A percentile compares a stretch with the other conserved stretches of the same genome.
These are phyloP conservation scores for Wickerhamomyces sp. DNA, from an alignment of 1,139 yeast genomes.

Conservation along the genomic window DNA sequence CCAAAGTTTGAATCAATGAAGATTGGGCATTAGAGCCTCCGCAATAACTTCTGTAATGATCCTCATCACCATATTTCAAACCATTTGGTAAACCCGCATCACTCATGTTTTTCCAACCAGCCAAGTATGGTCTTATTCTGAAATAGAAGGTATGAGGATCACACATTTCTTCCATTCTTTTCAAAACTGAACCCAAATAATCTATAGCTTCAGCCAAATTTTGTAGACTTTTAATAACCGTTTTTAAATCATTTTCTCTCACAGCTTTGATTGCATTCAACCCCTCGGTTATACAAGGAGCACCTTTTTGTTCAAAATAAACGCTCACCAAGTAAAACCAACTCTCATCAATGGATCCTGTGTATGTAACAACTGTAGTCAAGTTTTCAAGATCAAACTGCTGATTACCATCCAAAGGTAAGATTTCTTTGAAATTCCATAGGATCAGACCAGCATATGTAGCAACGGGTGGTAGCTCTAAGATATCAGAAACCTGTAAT, in stretches of 20 bases:
- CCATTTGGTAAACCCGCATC: slow-evolving; percentile 82
- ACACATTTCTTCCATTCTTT: slow-evolving; percentile 90
- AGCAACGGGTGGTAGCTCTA: slow-evolving; percentile 80
- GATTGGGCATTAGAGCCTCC: slow-evolving; percentile 97
- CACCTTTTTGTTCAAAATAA: slow-evolving; percentile 79
- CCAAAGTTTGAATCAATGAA: slow-evolving; percentile 82
- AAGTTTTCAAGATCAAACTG: slow-evolving; percentile 56
- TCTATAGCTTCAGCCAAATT: slow-evolving; percentile 73
- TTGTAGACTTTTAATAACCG: slow-evolving; percentile 48
- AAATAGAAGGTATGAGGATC: slow-evolving; percentile 90
- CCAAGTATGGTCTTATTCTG: slow-evolving; percentile 81
- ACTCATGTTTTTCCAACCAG: slow-evolving; percentile 93
- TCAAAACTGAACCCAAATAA: slow-evolving; percentile 64
- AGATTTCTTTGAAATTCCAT: slow-evolving; percentile 76
- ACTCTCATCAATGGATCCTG: slow-evolving; percentile 87
- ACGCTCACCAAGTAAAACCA: slow-evolving; percentile 93
- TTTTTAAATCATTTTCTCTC: slow-evolving; percentile 35
- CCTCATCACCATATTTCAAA: slow-evolving; percentile 68
- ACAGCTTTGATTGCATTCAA: slow-evolving; percentile 58
- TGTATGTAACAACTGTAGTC: slow-evolving; percentile 78
- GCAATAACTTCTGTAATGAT: slow-evolving; percentile 53
- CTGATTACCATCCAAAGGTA: slow-evolving; percentile 40
- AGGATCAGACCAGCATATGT: slow-evolving; percentile 85
- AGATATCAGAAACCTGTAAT: slow-evolving; percentile 47
- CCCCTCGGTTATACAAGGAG: slow-evolving; percentile 57